Evolutionary conservation across 78 protist genomes (phyloP).

Genomic region (Dictyostelium citrinum): DNA sequence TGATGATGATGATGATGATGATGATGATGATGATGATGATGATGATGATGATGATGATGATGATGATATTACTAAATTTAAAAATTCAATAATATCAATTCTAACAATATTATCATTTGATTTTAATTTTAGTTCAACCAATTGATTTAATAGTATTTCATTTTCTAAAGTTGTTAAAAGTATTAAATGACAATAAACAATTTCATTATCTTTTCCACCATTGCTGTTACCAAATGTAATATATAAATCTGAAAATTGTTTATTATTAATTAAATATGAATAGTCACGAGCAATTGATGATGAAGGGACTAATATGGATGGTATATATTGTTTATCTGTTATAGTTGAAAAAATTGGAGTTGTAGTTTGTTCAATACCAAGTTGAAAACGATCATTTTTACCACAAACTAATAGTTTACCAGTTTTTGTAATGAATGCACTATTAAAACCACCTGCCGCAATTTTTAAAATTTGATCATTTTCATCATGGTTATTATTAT

Average conservation of each 20-base stretch:
- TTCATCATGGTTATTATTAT: too few species aligned
- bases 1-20: too few species aligned
- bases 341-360: background rate
- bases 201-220: background rate
- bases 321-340: background rate
- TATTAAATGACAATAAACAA: background rate
- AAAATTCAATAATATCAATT: background rate
- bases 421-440: background rate
- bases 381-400: slow-evolving; percentile 24
- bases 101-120: background rate
- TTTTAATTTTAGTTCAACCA: background rate
- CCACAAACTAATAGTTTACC: slow-evolving; percentile 4
- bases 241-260: background rate
- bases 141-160: background rate
- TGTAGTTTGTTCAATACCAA: background rate
- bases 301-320: background rate
- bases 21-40: too few species aligned
- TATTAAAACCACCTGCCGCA: background rate
- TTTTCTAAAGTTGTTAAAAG: background rate
- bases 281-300: background rate
- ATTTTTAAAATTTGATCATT: background rate
- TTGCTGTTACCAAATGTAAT: background rate
- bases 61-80: background rate
- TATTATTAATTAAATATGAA: background rate
- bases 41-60: too few species aligned